Conservation (phyloP, 2,329 filamentous ascomycete genomes). For the Metarhizium robertsii region DNA sequence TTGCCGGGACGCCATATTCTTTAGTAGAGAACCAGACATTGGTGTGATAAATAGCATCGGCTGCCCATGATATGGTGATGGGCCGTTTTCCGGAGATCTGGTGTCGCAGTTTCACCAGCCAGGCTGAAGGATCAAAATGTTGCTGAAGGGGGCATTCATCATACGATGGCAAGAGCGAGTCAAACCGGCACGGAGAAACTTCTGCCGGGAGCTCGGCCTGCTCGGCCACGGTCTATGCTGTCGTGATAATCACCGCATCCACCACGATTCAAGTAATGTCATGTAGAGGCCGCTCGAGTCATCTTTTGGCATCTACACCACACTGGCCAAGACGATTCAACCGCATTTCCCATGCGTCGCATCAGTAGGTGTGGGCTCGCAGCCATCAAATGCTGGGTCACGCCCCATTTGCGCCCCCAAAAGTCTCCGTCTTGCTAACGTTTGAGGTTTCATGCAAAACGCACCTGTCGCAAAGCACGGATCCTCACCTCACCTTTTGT, state of each 20-base stretch:
- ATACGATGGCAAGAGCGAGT: background rate
- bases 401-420: background rate
- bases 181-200: background rate
- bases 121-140: background rate
- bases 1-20: no score
- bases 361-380: background rate
- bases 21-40: background rate
- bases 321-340: background rate
- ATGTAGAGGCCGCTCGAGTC: background rate
- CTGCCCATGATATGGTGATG: background rate
- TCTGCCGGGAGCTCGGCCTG: background rate
- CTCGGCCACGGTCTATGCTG: background rate
- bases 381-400: background rate
- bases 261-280: background rate
- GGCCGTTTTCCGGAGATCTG: no score
- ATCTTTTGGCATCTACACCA: background rate
- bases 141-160: background rate
- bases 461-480: background rate
- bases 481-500: background rate
- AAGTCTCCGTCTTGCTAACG: constrained; percentile 24
- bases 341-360: background rate
- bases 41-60: background rate
- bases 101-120: background rate
- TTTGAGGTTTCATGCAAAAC: constrained; percentile 39
- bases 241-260: background rate